phyloP scores from a whole-genome alignment of 495 filamentous ascomycete genomes.

The Evansstolkia leycettana region DNA sequence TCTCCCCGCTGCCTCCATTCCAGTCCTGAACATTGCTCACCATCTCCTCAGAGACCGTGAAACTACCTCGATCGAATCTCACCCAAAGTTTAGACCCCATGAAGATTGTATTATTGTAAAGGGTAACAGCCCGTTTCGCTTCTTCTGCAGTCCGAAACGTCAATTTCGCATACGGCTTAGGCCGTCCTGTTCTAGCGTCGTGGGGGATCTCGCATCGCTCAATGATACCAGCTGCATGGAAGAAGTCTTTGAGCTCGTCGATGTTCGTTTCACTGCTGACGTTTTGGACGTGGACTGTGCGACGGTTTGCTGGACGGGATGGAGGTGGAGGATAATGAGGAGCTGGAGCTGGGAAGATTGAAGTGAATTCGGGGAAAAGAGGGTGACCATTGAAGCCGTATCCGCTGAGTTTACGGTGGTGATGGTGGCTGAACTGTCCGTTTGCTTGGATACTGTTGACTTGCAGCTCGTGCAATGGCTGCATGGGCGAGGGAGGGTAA shows the following conservation, averaged over 20 bases:
- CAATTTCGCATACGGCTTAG: slow-evolving; percentile 16
- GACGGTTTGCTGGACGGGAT: slow-evolving; percentile 5
- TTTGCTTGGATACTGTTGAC: neutral
- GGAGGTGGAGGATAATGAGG: slow-evolving; percentile 4
- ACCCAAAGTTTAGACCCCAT: slow-evolving; percentile 9
- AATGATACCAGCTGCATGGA: slow-evolving; percentile 14
- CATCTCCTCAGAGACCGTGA: neutral
- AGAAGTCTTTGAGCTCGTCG: slow-evolving; percentile 11
- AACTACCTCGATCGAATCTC: neutral
- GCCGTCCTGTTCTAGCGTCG: slow-evolving; percentile 5
- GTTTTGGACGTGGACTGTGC: slow-evolving; percentile 19
- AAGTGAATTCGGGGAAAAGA: slow-evolving; percentile 1
- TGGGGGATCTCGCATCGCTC: slow-evolving; percentile 17
- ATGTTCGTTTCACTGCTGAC: slow-evolving; percentile 13
- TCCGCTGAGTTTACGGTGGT: slow-evolving; percentile 6
- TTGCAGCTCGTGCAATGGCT: slow-evolving; percentile 5
- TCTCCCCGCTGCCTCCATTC: too few relatives aligned
- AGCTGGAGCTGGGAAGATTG: too few relatives aligned
- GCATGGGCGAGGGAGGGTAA: slow-evolving; percentile 19
- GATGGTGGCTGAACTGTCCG: neutral
- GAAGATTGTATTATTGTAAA: slow-evolving; percentile 22
- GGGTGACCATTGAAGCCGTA: neutral
- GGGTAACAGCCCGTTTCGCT: slow-evolving; percentile 17
- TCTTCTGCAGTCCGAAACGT: slow-evolving; percentile 24
- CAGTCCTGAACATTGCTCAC: too few relatives aligned